These are phyloP conservation scores for Flueggea neowawraea DNA, from an alignment of 441 rosid genomes.

Conservation along the genomic window DNA sequence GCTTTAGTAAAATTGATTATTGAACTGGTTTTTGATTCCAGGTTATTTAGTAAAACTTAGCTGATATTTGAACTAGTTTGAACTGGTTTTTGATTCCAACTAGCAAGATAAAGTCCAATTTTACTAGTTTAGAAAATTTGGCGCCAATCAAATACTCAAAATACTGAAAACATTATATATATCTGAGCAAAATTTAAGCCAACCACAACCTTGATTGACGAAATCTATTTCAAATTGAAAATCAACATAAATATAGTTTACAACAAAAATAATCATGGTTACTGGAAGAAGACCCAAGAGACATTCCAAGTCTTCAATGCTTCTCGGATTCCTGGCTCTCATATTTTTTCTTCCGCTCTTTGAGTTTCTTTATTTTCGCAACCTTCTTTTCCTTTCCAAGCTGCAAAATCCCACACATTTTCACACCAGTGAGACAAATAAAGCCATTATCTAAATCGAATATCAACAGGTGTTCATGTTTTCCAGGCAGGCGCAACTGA, in stretches of 20 bases:
- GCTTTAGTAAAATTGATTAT: no score
- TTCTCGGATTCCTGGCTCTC: slow-evolving; percentile 29
- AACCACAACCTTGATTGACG: slow-evolving; percentile 1
- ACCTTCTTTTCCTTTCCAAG: slow-evolving; percentile 40
- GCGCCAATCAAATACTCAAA: no score
- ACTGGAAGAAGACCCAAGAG: background rate
- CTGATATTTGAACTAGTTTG: no score
- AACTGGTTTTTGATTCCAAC: no score
- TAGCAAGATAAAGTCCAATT: no score
- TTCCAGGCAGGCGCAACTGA: no score
- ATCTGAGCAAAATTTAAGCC: slow-evolving; percentile 22
- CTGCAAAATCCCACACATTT: slow-evolving; percentile 26
- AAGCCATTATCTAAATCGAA: background rate
- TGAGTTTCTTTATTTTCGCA: slow-evolving; percentile 42
- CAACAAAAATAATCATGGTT: no score
- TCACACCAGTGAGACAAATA: background rate
- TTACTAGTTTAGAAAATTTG: no score
- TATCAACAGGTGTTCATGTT: background rate
- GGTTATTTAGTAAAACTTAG: no score
- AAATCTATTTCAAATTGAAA: background rate
- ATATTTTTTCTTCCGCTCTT: slow-evolving; percentile 59
- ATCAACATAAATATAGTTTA: no score
- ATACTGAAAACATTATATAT: background rate
- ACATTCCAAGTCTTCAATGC: slow-evolving; percentile 11
- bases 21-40: no score